A percentile compares a stretch with the other conserved stretches of the same genome.
Evolutionary conservation across 306 rosid species (phyloP).

Genomic region (Cicer pinnatifidum): DNA sequence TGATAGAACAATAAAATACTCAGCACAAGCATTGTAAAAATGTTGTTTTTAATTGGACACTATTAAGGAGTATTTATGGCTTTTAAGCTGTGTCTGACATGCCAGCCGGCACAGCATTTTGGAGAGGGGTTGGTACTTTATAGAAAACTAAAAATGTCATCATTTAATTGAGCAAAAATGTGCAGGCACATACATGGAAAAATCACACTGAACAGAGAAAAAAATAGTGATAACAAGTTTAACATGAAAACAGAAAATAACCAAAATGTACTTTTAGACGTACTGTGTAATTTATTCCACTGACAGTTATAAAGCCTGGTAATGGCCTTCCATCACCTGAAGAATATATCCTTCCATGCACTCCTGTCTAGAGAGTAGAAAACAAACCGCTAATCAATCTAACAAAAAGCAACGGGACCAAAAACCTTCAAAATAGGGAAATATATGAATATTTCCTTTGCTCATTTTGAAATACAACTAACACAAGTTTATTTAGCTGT

Average conservation of each 20-base stretch:
- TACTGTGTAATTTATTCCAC: conserved; percentile 82
- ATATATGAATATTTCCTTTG: not conserved
- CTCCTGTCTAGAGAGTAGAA: conserved; percentile 67
- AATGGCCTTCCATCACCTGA: conserved; percentile 78
- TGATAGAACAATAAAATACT: conserved; percentile 2
- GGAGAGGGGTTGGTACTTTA: not conserved
- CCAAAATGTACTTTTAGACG: conserved; percentile 10
- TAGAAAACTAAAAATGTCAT: not conserved
- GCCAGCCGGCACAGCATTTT: too few species aligned
- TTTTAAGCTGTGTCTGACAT: too few species aligned
- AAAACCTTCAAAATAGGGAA: conserved; percentile 2
- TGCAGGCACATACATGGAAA: conserved; percentile 4
- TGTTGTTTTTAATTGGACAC: too few species aligned
- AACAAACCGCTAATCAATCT: conserved; percentile 42
- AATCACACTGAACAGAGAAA: not conserved
- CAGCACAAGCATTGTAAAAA: not conserved
- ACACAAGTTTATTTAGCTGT: not conserved
- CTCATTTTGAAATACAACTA: conserved; percentile 1
- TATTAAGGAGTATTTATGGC: too few species aligned
- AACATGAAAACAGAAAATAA: not conserved
- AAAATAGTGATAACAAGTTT: not conserved
- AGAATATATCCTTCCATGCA: conserved; percentile 87
- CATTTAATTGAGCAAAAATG: conserved; percentile 31
- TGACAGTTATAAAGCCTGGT: conserved; percentile 63
- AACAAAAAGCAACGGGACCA: conserved; percentile 24